phyloP scores from a whole-genome alignment of 129 eudicot species.

The Pseudognaphalium luteoalbum region DNA sequence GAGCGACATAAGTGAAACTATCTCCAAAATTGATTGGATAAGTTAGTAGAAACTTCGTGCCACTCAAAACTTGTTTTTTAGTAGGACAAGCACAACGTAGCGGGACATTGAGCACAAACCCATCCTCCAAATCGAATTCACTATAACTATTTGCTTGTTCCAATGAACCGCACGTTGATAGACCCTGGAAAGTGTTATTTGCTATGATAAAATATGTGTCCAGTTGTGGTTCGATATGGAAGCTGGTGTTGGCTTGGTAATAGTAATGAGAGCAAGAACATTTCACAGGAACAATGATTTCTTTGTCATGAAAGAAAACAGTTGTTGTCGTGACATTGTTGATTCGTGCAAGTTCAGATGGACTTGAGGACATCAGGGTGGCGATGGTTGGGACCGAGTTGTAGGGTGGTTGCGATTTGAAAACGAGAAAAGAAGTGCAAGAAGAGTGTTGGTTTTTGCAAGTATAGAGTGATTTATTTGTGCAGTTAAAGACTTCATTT shows the following conservation, averaged over 20 bases:
- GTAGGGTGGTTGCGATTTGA: slow-evolving; percentile 49
- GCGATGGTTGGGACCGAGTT: slow-evolving; percentile 44
- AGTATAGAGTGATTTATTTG: slow-evolving; percentile 44
- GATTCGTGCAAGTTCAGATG: slow-evolving; percentile 39
- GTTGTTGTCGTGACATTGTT: slow-evolving; percentile 42
- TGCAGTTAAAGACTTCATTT: slow-evolving; percentile 42
- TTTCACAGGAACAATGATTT: slow-evolving; percentile 47
- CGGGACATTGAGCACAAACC: slow-evolving; percentile 45
- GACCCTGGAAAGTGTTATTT: slow-evolving; percentile 50
- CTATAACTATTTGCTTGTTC: slow-evolving; percentile 32
- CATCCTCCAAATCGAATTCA: slow-evolving; percentile 28
- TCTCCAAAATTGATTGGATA: slow-evolving; percentile 42
- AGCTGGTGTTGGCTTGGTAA: slow-evolving; percentile 48
- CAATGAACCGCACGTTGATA: slow-evolving; percentile 48
- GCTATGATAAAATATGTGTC: slow-evolving; percentile 48
- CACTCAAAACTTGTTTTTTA: slow-evolving; percentile 29
- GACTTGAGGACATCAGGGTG: slow-evolving; percentile 38
- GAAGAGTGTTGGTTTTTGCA: slow-evolving; percentile 44
- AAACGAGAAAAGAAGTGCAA: slow-evolving; percentile 53
- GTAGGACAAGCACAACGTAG: slow-evolving; percentile 81
- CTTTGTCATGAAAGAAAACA: slow-evolving; percentile 35
- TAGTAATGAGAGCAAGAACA: slow-evolving; percentile 49
- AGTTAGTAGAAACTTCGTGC: slow-evolving; percentile 53
- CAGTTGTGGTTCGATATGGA: slow-evolving; percentile 5
- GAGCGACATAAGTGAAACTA: slow-evolving; percentile 22